Percentiles rank a stretch among this genome's conserved stretches.
phyloP scores from a whole-genome alignment of 2,329 filamentous ascomycete species.

The Ophiostoma perfectum region DNA sequence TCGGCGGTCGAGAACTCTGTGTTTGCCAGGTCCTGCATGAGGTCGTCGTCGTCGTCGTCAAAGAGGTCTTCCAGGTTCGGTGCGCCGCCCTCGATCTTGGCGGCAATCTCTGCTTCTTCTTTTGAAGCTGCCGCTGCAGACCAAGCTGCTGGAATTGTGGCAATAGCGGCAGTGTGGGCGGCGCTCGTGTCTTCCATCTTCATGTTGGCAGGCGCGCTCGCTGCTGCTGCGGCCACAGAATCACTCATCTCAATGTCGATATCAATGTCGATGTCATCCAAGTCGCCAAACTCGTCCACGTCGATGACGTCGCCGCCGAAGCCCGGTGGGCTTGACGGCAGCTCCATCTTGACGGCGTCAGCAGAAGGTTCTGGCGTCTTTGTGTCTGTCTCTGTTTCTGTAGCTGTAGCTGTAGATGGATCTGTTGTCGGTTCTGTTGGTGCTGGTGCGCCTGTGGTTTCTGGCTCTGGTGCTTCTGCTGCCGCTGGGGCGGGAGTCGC shows the following conservation, averaged over 20 bases:
- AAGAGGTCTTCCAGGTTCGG: constrained; percentile 56
- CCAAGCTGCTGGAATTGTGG: no score
- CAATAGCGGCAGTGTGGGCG: no score
- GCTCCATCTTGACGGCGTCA: constrained; percentile 21
- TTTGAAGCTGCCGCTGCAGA: no score
- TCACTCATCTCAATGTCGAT: constrained; percentile 33
- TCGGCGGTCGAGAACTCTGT: constrained; percentile 7
- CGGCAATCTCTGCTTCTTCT: constrained; percentile 6
- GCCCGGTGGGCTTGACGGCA: constrained; percentile 17
- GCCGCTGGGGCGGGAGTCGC: background rate
- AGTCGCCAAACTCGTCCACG: constrained; percentile 29
- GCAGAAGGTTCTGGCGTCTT: constrained; percentile 23
- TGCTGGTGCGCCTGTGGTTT: background rate
- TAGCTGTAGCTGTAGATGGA: constrained; percentile 19
- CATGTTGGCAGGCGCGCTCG: background rate
- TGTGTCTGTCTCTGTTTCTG: constrained; percentile 20
- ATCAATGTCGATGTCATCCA: constrained; percentile 31
- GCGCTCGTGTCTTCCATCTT: constrained; percentile 13
- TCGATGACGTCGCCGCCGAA: background rate
- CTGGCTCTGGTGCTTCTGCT: background rate
- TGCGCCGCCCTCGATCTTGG: constrained; percentile 36
- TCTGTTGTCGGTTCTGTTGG: constrained; percentile 18
- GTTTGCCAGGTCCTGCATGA: constrained; percentile 43
- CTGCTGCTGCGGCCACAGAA: constrained; percentile 23
- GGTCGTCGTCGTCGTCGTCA: constrained; percentile 49